Evolutionary conservation across 2,329 filamentous ascomycete genomes (phyloP), one percentile per base, ranked within the genome.

Genomic region (Stagonosporopsis rhizophila): DNA sequence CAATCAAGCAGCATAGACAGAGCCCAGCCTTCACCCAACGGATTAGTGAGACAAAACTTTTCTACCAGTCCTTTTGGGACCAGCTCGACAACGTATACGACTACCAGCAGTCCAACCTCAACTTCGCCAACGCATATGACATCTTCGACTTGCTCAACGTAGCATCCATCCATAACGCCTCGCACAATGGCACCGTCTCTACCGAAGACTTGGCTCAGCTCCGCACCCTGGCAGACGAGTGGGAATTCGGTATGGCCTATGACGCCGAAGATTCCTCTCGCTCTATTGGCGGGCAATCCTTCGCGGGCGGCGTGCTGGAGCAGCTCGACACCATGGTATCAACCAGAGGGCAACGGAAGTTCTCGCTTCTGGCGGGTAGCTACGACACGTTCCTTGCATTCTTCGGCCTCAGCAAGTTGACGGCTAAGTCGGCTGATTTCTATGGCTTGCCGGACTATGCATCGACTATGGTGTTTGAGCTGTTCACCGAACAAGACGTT

Each of bases 101-200:
- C 3, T 69, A 78, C 25, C 73, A 81, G 34, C 66, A 81, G 34
- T 60, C 62, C 22, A 65, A 69, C 17, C 38, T 78, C 54, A 78
- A 73, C 50, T 84, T 83, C 66, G 68, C 67, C n/a, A 82, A 84
- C 49, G 82, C 83, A 2, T 80, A 79, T 59, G 64, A 75, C 5
- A 82, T 86, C 58, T 83, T 79, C 50, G 82, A 86, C 55, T 83
- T 81, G 56, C 65, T 85, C 42, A 78, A 79, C 35, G 84, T 84
- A 60, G 75, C 79, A 28, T 75, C 74, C 30, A 64, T 77, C 35
- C 82, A 86, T 68, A 83, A 85, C 60, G 46, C 59, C 4, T 60
- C 68, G 4, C 49, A 74, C 27, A 34, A 59, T 14, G 56, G 58
- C 23, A 59, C 69, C 20, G 56, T 63, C 53, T 64, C 58, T 4